Conservation (phyloP, 352 stramenopile species). For the Saprolegnia diclina region DNA sequence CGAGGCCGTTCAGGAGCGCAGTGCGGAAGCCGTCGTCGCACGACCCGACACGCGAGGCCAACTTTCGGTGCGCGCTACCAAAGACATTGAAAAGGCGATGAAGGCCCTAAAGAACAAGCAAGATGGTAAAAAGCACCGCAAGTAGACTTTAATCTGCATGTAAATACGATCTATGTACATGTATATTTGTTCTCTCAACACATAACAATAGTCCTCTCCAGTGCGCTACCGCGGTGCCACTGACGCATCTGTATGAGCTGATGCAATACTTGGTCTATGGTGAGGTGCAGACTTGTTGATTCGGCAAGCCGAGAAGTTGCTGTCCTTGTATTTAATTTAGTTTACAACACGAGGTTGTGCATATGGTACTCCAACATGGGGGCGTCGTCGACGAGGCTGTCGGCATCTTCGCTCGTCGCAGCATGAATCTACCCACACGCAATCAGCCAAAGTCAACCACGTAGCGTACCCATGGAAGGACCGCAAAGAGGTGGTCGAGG, state of each 20-base stretch:
- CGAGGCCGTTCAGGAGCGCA: background rate
- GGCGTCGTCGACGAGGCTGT: background rate
- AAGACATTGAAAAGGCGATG: conserved; percentile 25
- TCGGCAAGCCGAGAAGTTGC: too few relatives aligned
- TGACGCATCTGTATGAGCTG: too few relatives aligned
- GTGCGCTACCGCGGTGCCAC: too few relatives aligned
- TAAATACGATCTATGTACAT: background rate
- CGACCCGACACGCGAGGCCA: background rate
- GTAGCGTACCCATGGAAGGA: background rate
- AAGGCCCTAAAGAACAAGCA: conserved; percentile 20
- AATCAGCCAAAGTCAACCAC: background rate
- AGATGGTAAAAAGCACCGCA: conserved; percentile 5
- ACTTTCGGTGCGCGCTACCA: conserved; percentile 12
- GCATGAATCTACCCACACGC: background rate
- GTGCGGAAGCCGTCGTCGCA: background rate
- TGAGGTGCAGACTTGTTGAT: too few relatives aligned
- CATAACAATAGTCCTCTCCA: too few relatives aligned
- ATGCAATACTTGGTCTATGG: too few relatives aligned
- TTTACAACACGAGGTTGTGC: background rate
- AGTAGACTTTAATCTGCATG: background rate
- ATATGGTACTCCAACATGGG: background rate
- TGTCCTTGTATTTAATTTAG: background rate
- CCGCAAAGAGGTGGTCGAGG: background rate
- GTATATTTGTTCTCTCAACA: too few relatives aligned
- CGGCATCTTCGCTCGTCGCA: background rate